Base-by-base conservation (phyloP, 768 basidiomycete species). In the Crassisporium funariophilum region DNA sequence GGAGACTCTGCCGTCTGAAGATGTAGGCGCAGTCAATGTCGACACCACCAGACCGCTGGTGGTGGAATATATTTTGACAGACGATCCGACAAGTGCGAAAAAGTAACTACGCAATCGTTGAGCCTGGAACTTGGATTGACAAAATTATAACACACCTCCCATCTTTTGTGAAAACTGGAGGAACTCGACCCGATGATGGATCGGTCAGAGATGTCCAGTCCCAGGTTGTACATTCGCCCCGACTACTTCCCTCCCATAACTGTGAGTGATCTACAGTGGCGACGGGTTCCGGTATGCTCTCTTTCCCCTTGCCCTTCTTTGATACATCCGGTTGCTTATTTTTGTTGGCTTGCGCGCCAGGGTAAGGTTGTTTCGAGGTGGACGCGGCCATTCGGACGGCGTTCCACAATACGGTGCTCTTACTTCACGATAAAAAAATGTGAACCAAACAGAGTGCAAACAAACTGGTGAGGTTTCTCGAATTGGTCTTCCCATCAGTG, bases 131-230 rank as follows among this genome's bases (percentile, higher is more conserved):
- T 38, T 46, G 31, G 38, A 19, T 15, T 42, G 23, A 20, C 11
- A 16, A 29, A 38, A 25, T 31, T 17, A 21, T n/a, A 37, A 56
- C 56, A 49, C 61, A 93, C 94, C 83, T 84, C 68, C 90, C 90
- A 67, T 98, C 93, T 64, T 78, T 87, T 21, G 92, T 91, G 66
- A 94, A 93, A 52, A 93, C 69, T 27, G 91, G 86, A 4, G 89
- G 79, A 29, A 77, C 75, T 51, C 71, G 77, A 54, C 78, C 86
- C 35, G 79, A 76, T 42, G 75, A 76, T 8, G 83, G 75, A 66
- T 90, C 86, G 29, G 88, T 82, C 47, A 93, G 72, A 38, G 80
- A 75, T 46, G 76, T 73, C 89, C 89, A 91, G 43, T 78, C 68
- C 87, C 85, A 86, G 38, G 66, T 58, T 23, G 67, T 63, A 54